Conservation (phyloP, 257 asterid genomes). For the Nicotiana obtusifolia region DNA sequence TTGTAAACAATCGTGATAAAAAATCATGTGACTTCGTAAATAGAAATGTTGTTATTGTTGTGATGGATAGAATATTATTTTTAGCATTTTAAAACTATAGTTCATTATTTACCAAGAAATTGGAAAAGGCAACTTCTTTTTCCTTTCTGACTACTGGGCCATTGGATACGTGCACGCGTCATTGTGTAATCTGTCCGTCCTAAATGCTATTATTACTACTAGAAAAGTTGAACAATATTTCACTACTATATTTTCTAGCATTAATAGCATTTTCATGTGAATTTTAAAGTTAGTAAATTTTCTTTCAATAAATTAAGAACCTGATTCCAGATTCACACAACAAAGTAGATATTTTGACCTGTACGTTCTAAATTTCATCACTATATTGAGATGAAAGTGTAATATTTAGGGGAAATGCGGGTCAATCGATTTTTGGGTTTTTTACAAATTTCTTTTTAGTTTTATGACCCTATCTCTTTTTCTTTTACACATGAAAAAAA, state of each 20-base stretch:
- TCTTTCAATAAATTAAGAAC: neutral
- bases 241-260: no score
- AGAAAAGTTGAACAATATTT: no score
- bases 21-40: no score
- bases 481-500: no score
- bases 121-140: neutral
- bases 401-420: constrained; percentile 10
- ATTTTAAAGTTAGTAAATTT: neutral
- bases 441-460: no score
- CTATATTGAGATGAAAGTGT: neutral
- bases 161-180: constrained; percentile 5
- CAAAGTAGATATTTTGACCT: neutral
- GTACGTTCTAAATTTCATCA: constrained; percentile 7
- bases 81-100: neutral
- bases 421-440: no score
- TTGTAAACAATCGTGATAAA: neutral
- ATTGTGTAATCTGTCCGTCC: no score
- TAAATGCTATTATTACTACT: no score
- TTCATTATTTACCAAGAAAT: neutral
- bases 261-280: neutral
- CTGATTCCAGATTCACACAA: neutral
- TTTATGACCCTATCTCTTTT: no score
- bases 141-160: neutral
- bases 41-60: neutral
- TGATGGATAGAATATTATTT: neutral